Conservation (phyloP, 2,329 filamentous ascomycete species). For the Pyrenophora teres region DNA sequence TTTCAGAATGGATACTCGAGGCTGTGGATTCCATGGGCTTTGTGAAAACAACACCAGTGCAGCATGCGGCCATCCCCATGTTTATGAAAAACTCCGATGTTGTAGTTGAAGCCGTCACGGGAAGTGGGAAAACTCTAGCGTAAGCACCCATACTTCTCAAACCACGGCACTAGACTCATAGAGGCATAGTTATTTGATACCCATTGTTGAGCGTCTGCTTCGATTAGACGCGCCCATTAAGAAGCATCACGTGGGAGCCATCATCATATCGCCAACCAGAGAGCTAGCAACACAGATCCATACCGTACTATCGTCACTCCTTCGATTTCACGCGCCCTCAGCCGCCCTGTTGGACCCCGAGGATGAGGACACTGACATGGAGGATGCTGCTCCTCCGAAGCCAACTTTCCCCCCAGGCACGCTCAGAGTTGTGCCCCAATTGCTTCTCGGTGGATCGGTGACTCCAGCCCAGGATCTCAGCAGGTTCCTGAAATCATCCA, state of each 20-base stretch:
- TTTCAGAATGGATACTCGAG: constrained; percentile 84
- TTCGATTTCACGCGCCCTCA: constrained; percentile 83
- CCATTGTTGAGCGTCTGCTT: constrained; percentile 80
- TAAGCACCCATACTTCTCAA: constrained; percentile 8
- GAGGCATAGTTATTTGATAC: constrained; percentile 68
- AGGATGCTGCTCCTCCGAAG: constrained; percentile 43
- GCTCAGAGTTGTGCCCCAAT: constrained; percentile 74
- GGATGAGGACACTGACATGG: constrained; percentile 50
- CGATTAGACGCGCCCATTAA: constrained; percentile 81
- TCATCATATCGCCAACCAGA: constrained; percentile 90
- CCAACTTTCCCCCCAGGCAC: constrained; percentile 54
- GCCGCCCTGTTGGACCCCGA: constrained; percentile 66
- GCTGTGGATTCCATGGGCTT: constrained; percentile 86
- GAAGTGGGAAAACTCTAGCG: constrained; percentile 44
- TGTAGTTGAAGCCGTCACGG: constrained; percentile 72
- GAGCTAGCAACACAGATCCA: constrained; percentile 92
- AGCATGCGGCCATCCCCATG: constrained; percentile 85
- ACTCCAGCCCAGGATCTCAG: constrained; percentile 84
- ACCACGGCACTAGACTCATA: neutral
- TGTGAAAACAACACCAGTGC: constrained; percentile 87
- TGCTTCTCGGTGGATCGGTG: constrained; percentile 78
- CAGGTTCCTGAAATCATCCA: constrained; percentile 78
- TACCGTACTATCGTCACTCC: constrained; percentile 73
- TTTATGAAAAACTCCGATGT: constrained; percentile 91
- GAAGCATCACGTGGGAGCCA: constrained; percentile 85